Conservation (phyloP, 148 eudicot genomes). For the Chenopodium quinoa region DNA sequence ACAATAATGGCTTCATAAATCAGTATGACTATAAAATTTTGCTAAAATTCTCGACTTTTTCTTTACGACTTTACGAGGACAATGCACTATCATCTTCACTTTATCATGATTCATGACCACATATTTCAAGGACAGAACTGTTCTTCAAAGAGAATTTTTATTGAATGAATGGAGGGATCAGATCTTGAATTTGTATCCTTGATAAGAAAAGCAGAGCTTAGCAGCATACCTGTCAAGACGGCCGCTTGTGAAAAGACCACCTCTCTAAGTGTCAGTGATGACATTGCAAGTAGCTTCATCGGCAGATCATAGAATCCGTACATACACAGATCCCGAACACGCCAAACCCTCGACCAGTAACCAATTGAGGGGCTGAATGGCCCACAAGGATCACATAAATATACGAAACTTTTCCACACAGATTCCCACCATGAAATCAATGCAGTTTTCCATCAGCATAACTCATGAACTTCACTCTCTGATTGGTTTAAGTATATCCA, state of each 20-base stretch:
- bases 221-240: background rate
- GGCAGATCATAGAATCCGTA: conserved; percentile 2
- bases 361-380: conserved; percentile 18
- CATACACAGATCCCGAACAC: no score
- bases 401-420: conserved; percentile 12
- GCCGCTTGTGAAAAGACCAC: background rate
- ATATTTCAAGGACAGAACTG: conserved; percentile 18
- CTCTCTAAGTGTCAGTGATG: conserved; percentile 17
- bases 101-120: conserved; percentile 9
- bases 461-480: conserved; percentile 22
- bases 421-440: conserved; percentile 10
- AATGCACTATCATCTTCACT: conserved; percentile 17
- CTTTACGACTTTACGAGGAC: background rate
- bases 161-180: conserved; percentile 4
- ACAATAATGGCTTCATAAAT: no score
- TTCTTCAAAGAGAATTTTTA: conserved; percentile 22
- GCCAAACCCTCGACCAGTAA: background rate
- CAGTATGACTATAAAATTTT: no score
- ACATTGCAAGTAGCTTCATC: conserved; percentile 13
- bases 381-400: conserved; percentile 24
- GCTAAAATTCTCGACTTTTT: background rate
- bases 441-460: conserved; percentile 20
- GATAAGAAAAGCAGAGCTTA: conserved; percentile 14
- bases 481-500: conserved; percentile 26
- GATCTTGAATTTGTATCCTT: conserved; percentile 4